Conservation (phyloP, 2,329 filamentous ascomycete species). For the Arthrinium phaeospermum region DNA sequence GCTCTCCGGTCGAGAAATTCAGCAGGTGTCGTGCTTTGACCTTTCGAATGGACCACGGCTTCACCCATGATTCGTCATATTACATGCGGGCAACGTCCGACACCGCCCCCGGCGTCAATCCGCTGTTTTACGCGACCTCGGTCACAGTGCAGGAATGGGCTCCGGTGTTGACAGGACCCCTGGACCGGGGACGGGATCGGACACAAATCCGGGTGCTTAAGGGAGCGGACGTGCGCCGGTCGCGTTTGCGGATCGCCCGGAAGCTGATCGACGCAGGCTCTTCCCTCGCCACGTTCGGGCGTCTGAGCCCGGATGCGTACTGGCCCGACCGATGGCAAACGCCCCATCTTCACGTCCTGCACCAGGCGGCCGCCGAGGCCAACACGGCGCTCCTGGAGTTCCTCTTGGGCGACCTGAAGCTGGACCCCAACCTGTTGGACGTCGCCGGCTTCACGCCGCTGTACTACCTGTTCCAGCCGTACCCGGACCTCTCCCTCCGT, state of each 20-base stretch:
- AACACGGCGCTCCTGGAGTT: not conserved
- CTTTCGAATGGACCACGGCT: too few species aligned
- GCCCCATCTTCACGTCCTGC: not conserved
- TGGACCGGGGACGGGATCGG: not conserved
- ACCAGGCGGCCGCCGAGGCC: not conserved
- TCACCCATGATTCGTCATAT: not conserved
- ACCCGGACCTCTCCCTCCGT: not conserved
- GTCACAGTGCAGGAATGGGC: not conserved
- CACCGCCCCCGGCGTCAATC: not conserved
- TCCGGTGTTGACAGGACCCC: not conserved
- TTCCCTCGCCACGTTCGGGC: not conserved
- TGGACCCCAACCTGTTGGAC: not conserved
- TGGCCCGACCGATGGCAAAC: not conserved
- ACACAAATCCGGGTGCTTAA: not conserved
- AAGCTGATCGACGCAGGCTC: not conserved
- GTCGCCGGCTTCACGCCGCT: not conserved
- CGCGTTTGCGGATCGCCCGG: not conserved
- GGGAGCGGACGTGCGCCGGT: not conserved
- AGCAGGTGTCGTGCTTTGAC: not conserved
- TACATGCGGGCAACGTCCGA: not conserved
- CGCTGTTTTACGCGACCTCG: not conserved
- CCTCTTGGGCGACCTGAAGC: not conserved
- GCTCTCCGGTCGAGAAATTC: not conserved
- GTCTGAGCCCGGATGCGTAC: too few species aligned
- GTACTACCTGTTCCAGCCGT: not conserved